A percentile compares a stretch with the other conserved stretches of the same genome.
Evolutionary conservation across 164 flowering plant species (phyloP).

Genomic region (Tetrastigma voinierianum): DNA sequence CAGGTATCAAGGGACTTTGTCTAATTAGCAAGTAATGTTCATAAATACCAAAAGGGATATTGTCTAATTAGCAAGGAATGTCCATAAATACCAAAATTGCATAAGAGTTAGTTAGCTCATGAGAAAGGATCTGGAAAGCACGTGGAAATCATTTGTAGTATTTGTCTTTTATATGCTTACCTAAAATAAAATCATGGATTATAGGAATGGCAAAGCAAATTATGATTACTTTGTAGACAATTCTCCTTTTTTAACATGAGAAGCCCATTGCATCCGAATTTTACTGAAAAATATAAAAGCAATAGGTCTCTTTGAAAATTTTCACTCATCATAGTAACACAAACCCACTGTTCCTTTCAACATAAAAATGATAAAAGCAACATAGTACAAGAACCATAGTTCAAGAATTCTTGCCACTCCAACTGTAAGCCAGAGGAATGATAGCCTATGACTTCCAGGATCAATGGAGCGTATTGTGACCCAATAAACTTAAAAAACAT

Average conservation of each 20-base stretch:
- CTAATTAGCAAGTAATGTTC: too few relatives aligned
- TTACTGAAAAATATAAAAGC: background rate
- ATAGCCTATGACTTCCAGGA: background rate
- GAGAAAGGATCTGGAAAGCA: background rate
- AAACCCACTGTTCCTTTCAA: background rate
- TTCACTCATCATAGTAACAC: background rate
- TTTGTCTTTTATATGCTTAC: background rate
- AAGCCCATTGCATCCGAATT: too few relatives aligned
- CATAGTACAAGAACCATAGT: background rate
- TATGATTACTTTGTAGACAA: too few relatives aligned
- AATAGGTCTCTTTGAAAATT: background rate
- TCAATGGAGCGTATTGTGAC: conserved; percentile 2
- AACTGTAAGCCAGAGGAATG: background rate
- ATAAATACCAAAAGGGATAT: too few relatives aligned
- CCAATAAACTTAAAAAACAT: background rate
- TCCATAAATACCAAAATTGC: too few relatives aligned
- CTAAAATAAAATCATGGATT: background rate
- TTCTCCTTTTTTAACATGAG: too few relatives aligned
- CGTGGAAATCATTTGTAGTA: background rate
- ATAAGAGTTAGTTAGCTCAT: too few relatives aligned
- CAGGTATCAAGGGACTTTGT: too few relatives aligned
- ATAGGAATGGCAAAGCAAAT: too few relatives aligned
- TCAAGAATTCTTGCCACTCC: background rate
- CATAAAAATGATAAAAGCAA: background rate
- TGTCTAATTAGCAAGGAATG: too few relatives aligned